Evolutionary conservation across 148 eudicot species (phyloP).

Genomic region (Salicornia ramosissima): DNA sequence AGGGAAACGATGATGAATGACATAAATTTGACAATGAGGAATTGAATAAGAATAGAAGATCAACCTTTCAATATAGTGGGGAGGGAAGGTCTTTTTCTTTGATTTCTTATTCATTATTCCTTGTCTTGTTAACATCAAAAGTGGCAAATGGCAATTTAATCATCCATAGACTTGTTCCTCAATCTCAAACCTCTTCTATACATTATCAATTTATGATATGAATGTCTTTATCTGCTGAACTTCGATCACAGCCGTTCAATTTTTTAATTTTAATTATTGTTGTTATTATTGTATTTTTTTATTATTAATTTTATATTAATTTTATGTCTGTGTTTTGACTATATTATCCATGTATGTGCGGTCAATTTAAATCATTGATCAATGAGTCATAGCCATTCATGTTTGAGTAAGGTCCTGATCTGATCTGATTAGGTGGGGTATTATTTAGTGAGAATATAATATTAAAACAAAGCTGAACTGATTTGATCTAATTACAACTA

Average conservation of each 20-base stretch:
- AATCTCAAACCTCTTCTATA: background rate
- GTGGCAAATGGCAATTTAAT: constrained; percentile 7
- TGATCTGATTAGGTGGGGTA: too few species aligned
- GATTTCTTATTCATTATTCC: background rate
- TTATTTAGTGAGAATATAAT: too few species aligned
- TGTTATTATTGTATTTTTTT: too few species aligned
- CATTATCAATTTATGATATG: background rate
- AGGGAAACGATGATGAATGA: background rate
- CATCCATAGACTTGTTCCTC: constrained; percentile 1
- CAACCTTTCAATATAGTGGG: background rate
- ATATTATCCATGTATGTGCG: background rate
- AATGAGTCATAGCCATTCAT: background rate
- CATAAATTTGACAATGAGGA: background rate
- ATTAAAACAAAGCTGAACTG: too few species aligned
- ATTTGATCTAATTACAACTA: too few species aligned
- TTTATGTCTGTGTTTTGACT: background rate
- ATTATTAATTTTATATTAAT: background rate
- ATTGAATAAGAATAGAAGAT: background rate
- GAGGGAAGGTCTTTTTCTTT: background rate
- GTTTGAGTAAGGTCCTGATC: background rate
- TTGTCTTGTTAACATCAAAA: background rate
- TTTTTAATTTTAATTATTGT: too few species aligned
- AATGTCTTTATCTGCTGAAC: background rate
- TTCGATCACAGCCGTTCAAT: background rate
- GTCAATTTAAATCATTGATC: background rate